Percentiles rank a stretch among this genome's conserved stretches.
Conservation (phyloP, 2,329 filamentous ascomycete species). For the Rhynchosporium agropyri region DNA sequence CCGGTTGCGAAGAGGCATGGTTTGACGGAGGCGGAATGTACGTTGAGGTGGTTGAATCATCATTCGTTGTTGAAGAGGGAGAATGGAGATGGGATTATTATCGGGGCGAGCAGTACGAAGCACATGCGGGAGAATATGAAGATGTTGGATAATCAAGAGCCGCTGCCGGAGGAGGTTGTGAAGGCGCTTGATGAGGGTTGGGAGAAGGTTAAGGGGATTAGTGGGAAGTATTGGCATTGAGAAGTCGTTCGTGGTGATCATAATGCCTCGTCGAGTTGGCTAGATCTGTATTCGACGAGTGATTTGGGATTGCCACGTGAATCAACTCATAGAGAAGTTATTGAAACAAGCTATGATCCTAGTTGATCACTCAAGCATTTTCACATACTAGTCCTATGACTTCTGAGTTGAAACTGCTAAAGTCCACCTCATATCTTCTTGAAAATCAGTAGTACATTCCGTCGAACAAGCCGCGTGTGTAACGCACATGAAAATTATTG, state of each 20-base stretch:
- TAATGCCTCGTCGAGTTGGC: too few relatives aligned
- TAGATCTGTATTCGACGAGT: too few relatives aligned
- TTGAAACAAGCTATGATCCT: too few relatives aligned
- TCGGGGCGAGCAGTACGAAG: conserved; percentile 49
- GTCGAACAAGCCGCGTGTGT: too few relatives aligned
- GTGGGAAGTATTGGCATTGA: conserved; percentile 49
- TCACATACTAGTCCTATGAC: too few relatives aligned
- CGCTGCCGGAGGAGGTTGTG: conserved; percentile 76
- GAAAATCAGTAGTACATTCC: too few relatives aligned
- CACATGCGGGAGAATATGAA: conserved; percentile 62
- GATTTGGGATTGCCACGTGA: too few relatives aligned
- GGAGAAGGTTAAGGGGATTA: conserved; percentile 65
- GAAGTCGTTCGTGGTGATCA: too few relatives aligned
- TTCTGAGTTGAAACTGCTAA: too few relatives aligned
- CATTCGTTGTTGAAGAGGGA: conserved; percentile 60
- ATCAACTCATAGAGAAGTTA: too few relatives aligned
- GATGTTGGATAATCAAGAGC: conserved; percentile 63
- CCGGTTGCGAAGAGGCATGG: conserved; percentile 67
- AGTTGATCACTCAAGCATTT: too few relatives aligned
- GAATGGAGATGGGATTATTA: conserved; percentile 57
- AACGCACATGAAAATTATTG: background rate
- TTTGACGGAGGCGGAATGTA: conserved; percentile 71
- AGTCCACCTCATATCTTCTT: too few relatives aligned
- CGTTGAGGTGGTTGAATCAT: conserved; percentile 72
- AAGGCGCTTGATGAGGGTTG: conserved; percentile 77